Percentiles rank a stretch among this genome's conserved stretches.
phyloP scores from a whole-genome alignment of 192 early-diverging fungal genomes.

The Powellomyces hirtus region DNA sequence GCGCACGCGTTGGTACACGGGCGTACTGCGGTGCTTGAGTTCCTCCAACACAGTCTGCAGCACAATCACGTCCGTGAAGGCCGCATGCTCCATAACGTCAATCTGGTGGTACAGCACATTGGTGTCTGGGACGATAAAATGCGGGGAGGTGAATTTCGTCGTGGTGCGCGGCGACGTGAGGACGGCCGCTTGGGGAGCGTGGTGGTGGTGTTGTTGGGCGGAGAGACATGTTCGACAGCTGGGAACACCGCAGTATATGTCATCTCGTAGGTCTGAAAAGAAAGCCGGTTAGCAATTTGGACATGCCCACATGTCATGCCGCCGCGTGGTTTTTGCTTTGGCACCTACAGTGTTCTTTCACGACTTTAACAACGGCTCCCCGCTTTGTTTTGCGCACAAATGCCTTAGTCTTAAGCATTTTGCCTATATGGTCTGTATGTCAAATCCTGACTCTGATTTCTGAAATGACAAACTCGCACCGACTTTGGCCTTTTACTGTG shows the following conservation, averaged over 20 bases:
- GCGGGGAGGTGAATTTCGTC: slow-evolving; percentile 44
- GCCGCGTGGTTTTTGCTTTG: no score
- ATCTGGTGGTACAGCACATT: slow-evolving; percentile 81
- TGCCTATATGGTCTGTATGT: no score
- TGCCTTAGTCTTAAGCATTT: slow-evolving; percentile 79
- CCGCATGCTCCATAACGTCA: slow-evolving; percentile 88
- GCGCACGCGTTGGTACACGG: slow-evolving; percentile 79
- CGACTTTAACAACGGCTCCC: slow-evolving; percentile 88
- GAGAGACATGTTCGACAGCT: slow-evolving; percentile 46
- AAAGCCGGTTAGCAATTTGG: no score
- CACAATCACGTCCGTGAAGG: slow-evolving; percentile 86
- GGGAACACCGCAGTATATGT: slow-evolving; percentile 80
- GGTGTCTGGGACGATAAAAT: slow-evolving; percentile 92
- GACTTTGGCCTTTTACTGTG: no score
- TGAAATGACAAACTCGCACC: no score
- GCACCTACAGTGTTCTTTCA: slow-evolving; percentile 82
- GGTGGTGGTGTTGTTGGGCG: no score
- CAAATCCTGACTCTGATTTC: no score
- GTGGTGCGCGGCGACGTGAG: slow-evolving; percentile 43
- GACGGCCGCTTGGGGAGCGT: slow-evolving; percentile 30
- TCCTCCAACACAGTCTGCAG: slow-evolving; percentile 94
- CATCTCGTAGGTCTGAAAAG: slow-evolving; percentile 83
- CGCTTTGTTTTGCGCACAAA: slow-evolving; percentile 90
- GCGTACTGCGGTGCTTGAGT: slow-evolving; percentile 74
- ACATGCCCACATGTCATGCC: no score